Evolutionary conservation across 495 filamentous ascomycete genomes (phyloP).

Genomic region (Hypoxylon subgilvum): DNA sequence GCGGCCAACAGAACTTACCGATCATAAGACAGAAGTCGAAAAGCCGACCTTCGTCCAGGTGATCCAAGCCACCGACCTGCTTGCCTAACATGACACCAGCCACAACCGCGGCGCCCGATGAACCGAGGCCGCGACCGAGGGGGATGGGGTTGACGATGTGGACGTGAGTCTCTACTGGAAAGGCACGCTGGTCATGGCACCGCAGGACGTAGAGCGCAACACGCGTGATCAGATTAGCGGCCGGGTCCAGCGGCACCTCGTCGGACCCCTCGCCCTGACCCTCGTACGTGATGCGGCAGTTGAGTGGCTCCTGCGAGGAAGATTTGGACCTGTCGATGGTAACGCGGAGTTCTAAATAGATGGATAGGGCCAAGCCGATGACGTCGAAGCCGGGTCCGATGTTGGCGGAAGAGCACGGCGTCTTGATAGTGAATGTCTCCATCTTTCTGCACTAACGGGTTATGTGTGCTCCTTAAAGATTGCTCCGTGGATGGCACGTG

Average conservation of each 20-base stretch:
- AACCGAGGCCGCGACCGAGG: slow-evolving; percentile 85
- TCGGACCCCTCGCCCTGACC: slow-evolving; percentile 75
- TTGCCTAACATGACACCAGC: slow-evolving; percentile 91
- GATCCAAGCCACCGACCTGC: slow-evolving; percentile 78
- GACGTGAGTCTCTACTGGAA: slow-evolving; percentile 84
- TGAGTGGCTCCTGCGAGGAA: slow-evolving; percentile 67
- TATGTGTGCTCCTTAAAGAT: too few relatives aligned
- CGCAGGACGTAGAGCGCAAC: slow-evolving; percentile 90
- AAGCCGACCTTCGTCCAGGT: slow-evolving; percentile 78
- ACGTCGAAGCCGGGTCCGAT: slow-evolving; percentile 97
- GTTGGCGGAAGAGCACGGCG: slow-evolving; percentile 91
- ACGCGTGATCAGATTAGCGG: slow-evolving; percentile 87
- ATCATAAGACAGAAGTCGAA: slow-evolving; percentile 97
- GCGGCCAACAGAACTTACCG: slow-evolving; percentile 49
- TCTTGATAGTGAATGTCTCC: slow-evolving; percentile 65
- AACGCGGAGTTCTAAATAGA: slow-evolving; percentile 85
- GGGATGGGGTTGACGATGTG: slow-evolving; percentile 95
- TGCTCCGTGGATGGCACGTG: too few relatives aligned
- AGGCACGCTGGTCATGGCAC: slow-evolving; percentile 81
- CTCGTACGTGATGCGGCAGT: slow-evolving; percentile 89
- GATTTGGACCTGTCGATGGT: slow-evolving; percentile 63
- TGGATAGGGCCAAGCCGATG: slow-evolving; percentile 88
- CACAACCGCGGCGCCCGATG: slow-evolving; percentile 91
- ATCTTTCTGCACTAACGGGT: slow-evolving; percentile 11
- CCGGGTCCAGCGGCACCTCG: slow-evolving; percentile 76